Base-by-base conservation (phyloP, 2,329 filamentous ascomycete genomes). In the Diaporthe nobilis region DNA sequence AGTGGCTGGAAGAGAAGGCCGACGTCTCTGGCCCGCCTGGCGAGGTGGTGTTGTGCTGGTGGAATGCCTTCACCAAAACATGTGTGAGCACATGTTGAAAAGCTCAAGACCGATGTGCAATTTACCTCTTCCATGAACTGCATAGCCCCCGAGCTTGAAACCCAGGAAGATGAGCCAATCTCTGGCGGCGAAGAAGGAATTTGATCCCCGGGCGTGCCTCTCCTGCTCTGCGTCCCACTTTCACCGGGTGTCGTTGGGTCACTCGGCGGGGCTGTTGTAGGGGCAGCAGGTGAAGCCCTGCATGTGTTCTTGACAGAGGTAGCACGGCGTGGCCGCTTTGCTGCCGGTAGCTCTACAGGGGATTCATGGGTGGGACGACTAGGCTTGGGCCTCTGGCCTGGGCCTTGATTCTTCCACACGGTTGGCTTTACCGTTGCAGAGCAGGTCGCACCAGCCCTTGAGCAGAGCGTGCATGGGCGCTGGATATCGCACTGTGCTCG, bases 101-200 rank as follows among this genome's bases (percentile, higher is more conserved):
- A 42, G 37, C n/a, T 28, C n/a, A 28, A 20, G n/a, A 42, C 37
- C 3, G 34, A 20, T 17, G 22, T 28, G 25, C 6, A 25, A 28
- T 17, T 61, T 61, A 61, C 58, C 58, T 61, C 58, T 61, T 61
- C 58, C 58, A 61, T 61, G 37, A 61, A 61, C 13, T 61, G 58
- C 13, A 61, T n/a, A 42, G 58, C 58, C 6, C 13, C 58, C 6
- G 58, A 61, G 37, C 58, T 61, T 15, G 58, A 42, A 6, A 20
- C n/a, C 58, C 58, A 61, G 4, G 37, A n/a, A 17, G 58, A 61
- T 20, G 37, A 25, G 37, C 7, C 8, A 2, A 12, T 42, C 3
- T 25, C 58, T 8, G 7, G 58, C 1, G 12, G n/a, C 8, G 22
- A 9, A 9, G 37, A 28, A 13, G 31, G n/a, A 4, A 15, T 15